These are phyloP conservation scores for Ichthyophonus hoferi DNA, from an alignment of 208 protist species.

Conservation along the genomic window DNA sequence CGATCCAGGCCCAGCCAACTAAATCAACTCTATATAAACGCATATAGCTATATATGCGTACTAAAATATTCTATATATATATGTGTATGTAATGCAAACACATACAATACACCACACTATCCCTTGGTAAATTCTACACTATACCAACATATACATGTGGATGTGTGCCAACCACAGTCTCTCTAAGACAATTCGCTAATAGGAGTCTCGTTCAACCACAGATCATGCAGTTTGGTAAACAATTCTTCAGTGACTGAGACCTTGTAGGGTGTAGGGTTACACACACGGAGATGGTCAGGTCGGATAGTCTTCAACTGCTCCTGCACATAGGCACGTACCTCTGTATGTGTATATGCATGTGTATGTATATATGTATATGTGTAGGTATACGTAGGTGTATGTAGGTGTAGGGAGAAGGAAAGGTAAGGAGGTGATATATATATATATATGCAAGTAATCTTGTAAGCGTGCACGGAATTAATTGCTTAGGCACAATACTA, in stretches of 20 bases:
- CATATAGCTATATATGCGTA: too few species aligned
- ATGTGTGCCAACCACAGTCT: too few species aligned
- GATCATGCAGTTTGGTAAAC: slow-evolving; percentile 50
- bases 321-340: background rate
- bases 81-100: too few species aligned
- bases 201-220: slow-evolving; percentile 50
- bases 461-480: too few species aligned
- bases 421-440: background rate
- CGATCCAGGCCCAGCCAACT: too few species aligned
- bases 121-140: too few species aligned
- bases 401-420: background rate
- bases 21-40: too few species aligned
- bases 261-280: slow-evolving; percentile 61
- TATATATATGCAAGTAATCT: background rate
- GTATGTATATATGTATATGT: background rate
- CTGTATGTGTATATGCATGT: background rate
- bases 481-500: too few species aligned
- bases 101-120: too few species aligned
- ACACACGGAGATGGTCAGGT: slow-evolving; percentile 39
- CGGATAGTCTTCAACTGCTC: slow-evolving; percentile 41
- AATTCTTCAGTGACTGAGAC: slow-evolving; percentile 53
- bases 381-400: background rate
- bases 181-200: slow-evolving; percentile 45
- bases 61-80: too few species aligned
- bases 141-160: too few species aligned